Base-by-base conservation (phyloP, 2,329 filamentous ascomycete genomes). In the Lasiodiplodia theobromae region DNA sequence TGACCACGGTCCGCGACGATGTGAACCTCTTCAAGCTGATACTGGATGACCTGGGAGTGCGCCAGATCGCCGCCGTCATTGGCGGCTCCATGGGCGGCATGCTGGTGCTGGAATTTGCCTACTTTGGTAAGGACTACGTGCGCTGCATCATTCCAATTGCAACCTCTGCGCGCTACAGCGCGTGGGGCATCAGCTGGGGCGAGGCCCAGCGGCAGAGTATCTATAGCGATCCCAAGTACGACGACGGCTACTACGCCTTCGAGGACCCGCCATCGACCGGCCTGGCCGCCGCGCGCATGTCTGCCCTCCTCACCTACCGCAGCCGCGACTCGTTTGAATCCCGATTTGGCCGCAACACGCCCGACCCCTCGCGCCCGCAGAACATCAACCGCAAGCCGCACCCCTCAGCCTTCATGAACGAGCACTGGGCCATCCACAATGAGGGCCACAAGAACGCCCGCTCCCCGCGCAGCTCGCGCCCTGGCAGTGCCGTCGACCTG, bases 211-310 rank as follows among this genome's bases (percentile, higher is more conserved):
- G 93, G 64, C 92, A 96, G 81, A 94, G 92, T 85, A 98, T 99
- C 78, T 99, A 98, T 82, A 94, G 93, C 49, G 96, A 99, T 78
- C 96, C 96, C 38, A 98, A 97, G 83, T 99, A 99, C 79, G 94
- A 97, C 71, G 94, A 98, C 76, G 96, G 96, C 54, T 98, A 97
- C 82, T 99, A 98, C 78, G 76, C 89, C 1, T 96, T 96, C 74
- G 87, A 92, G 38, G 93, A 98, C 73, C 94, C 94, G 40, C 96
- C 96, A 0, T 85, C 89, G 0, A 91, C 94, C 0, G 96, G 96
- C 0, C 87, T 99, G 2, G 94, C 94, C 14, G 96, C 96, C 8
- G 96, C 96, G 31, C 93, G 96, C 75, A 99, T 99, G 96, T 93
- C 94, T 68, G 96, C 96, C 1, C 87, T 99, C 47, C 85, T 99